Base-by-base conservation (phyloP, 306 rosid species). In the Comarum palustre region DNA sequence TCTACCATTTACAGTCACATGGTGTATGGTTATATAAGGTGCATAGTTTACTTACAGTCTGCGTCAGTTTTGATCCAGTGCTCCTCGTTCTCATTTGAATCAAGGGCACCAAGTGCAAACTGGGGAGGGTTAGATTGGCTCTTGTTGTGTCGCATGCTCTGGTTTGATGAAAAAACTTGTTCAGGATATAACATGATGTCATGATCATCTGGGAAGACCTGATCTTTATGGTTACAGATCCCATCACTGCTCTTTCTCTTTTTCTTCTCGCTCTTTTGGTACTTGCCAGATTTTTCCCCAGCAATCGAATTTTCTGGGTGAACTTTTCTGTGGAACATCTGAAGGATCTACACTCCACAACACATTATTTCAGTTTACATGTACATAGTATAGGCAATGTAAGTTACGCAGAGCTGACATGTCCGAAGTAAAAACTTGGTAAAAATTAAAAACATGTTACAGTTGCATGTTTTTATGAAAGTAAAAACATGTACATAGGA, bases 31-130 rank as follows among this genome's bases (percentile, higher is more conserved):
- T 43, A 17, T 12, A 63, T 29, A 27, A 38, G 12, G 71, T 48
- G 66, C 41, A 16, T 42, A 8, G 27, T 22, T 7, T 17, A 79
- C 96, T 92, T 88, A 92, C 97, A 92, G 74, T 92, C 97, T 3
- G 91, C 94, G 80, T 90, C 97, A 68, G 97, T 90, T 78, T 85
- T 90, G 86, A 92, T 88, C 97, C 97, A 92, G 72, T 87, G 97
- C 83, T 90, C 96, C 75, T 68, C 81, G 79, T 86, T 90, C 61
- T 78, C 92, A 62, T 73, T 86, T 38, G 89, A 83, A 72, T 88
- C 92, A 36, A 81, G 77, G 81, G 83, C 67, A 76, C 82, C 68
- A 27, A 79, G 85, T 32, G 76, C 68, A 52, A 85, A 72, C 27
- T 87, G 87, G 19, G 82, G 79, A 4, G 83, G 87, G 73, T 83